Evolutionary conservation across 371 early-diverging fungal genomes (phyloP).

Genomic region (Actinomortierella wolfii): DNA sequence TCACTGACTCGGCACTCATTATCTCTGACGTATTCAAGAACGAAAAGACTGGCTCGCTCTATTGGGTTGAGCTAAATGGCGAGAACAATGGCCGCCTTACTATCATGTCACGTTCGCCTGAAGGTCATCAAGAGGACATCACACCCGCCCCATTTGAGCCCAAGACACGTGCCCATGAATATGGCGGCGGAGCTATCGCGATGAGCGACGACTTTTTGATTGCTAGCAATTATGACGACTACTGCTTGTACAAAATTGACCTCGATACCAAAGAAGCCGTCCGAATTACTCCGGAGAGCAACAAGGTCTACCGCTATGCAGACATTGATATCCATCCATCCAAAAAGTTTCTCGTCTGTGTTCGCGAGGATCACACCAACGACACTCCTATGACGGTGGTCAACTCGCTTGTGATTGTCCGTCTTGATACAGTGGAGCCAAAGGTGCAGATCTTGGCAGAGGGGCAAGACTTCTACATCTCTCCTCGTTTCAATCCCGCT

Average conservation of each 20-base stretch:
- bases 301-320: slow-evolving; percentile 61
- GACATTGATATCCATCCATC: slow-evolving; percentile 62
- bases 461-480: slow-evolving; percentile 70
- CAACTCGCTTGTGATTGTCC: slow-evolving; percentile 63
- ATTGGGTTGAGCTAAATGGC: slow-evolving; percentile 31
- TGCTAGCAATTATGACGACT: slow-evolving; percentile 65
- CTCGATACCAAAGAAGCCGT: slow-evolving; percentile 29
- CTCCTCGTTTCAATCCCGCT: slow-evolving; percentile 56
- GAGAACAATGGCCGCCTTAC: slow-evolving; percentile 41
- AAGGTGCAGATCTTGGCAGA: slow-evolving; percentile 55
- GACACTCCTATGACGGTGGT: slow-evolving; percentile 64
- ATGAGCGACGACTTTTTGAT: slow-evolving; percentile 60
- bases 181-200: slow-evolving; percentile 71
- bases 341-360: slow-evolving; percentile 57
- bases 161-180: slow-evolving; percentile 74
- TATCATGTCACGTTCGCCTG: slow-evolving; percentile 21
- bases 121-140: slow-evolving; percentile 34
- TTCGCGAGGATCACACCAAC: slow-evolving; percentile 69
- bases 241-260: slow-evolving; percentile 59
- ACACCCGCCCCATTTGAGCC: slow-evolving; percentile 49
- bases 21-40: slow-evolving; percentile 34
- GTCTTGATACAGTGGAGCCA: slow-evolving; percentile 44
- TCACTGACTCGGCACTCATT: slow-evolving; percentile 28
- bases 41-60: slow-evolving; percentile 28
- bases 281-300: slow-evolving; percentile 52